These are phyloP conservation scores for Colletotrichum sublineola DNA, from an alignment of 2,329 filamentous ascomycete species.

Conservation along the genomic window DNA sequence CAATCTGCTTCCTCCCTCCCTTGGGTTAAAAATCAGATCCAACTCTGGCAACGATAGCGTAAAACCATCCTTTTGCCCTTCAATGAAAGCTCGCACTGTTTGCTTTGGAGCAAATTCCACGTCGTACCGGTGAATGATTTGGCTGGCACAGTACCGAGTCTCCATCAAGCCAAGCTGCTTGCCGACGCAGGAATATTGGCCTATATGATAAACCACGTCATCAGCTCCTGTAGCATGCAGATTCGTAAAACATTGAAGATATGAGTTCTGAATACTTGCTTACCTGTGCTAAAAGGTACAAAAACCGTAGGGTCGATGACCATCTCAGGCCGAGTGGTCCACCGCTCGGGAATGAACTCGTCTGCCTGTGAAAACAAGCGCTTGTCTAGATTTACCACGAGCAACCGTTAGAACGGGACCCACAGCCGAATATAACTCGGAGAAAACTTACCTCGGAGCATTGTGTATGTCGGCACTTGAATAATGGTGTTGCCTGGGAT, in stretches of 20 bases:
- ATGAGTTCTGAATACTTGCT: constrained; percentile 25
- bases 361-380: constrained; percentile 44
- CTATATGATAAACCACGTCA: constrained; percentile 41
- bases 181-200: constrained; percentile 52
- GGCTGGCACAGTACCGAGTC: constrained; percentile 43
- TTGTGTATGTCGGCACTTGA: constrained; percentile 47
- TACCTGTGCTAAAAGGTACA: constrained; percentile 48
- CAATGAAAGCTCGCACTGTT: constrained; percentile 20
- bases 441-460: constrained; percentile 43
- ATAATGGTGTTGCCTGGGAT: constrained; percentile 55
- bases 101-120: constrained; percentile 34
- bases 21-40: constrained; percentile 38
- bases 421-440: background rate
- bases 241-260: background rate
- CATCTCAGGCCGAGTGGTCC: constrained; percentile 43
- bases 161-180: constrained; percentile 55
- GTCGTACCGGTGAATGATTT: constrained; percentile 38
- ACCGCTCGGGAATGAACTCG: constrained; percentile 47
- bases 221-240: background rate
- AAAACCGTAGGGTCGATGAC: constrained; percentile 45
- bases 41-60: constrained; percentile 38
- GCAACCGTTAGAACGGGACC: constrained; percentile 19
- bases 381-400: constrained; percentile 29
- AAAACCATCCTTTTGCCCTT: constrained; percentile 38
- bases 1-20: constrained; percentile 15